Evolutionary conservation across 2,329 filamentous ascomycete species (phyloP), one percentile per base, ranked within the genome.

Genomic region (Xylariaceae sp.): DNA sequence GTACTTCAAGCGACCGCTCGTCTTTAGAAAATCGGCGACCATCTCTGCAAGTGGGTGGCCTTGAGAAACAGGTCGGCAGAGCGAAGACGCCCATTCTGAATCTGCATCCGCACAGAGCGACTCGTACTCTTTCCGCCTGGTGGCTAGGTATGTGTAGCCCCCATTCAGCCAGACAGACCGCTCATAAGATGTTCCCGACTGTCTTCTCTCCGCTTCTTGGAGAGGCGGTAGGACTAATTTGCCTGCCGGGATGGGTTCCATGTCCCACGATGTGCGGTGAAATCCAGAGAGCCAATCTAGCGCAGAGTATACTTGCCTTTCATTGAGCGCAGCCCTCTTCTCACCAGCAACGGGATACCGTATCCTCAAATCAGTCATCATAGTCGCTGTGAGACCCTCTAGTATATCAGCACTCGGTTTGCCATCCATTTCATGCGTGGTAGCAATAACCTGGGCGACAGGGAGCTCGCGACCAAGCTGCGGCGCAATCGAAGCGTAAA

Each of bases 91-190:
- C 80, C 82, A 86, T 56, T 82, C 79, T 0, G 74, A 77, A 14
- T 67, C 62, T 0, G 56, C 48, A 38, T 80, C 76, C 0, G 61
- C 51, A 0, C 56, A 64, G 0, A 86, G 70, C 0, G 61, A 64
- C 1, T 57, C 58, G 47, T 79, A 83, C 57, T 86, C 83, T 16
- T 61, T 72, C 6, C 68, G 68, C 5, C 83, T 72, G 0, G 83
- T 86, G 1, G 79, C 77, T 0, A 86, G 76, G 53, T 86, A 86
- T 0, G 82, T 85, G 55, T 86, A 86, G 0, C 83, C 82, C 1
- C 83, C 83, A 35, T 85, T 83, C 6, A 82, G 62, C 83, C 83
- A 65, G 14, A 86, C 2, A 79, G 49, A 5, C 63, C 67, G 10
- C 32, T 50, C 1, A 27, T 57, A 5, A 53, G 52, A 40, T 37